These are phyloP conservation scores for Kurtzmaniella fragi DNA, from an alignment of 805 yeast species.

Conservation along the genomic window DNA sequence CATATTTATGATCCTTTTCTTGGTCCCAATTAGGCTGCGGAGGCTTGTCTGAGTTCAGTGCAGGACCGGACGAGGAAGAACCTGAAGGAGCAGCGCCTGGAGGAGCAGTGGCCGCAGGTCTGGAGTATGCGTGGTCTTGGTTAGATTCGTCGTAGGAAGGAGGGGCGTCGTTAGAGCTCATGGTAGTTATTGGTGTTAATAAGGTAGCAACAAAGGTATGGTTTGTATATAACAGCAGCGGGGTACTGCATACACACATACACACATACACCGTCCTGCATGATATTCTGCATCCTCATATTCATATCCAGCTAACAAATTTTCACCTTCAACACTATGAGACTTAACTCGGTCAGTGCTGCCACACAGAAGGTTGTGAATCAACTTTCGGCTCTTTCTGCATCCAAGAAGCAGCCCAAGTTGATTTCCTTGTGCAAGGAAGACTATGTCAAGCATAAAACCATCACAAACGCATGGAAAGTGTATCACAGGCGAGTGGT, in stretches of 20 bases:
- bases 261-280: too few relatives aligned
- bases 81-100: conserved; percentile 11
- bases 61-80: conserved; percentile 6
- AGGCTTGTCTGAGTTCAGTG: background rate
- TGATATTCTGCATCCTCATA: background rate
- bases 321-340: conserved; percentile 15
- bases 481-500: conserved; percentile 51
- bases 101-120: conserved; percentile 6
- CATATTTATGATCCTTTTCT: background rate
- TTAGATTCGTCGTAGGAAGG: conserved; percentile 1
- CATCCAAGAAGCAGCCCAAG: conserved; percentile 83
- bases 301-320: conserved; percentile 7
- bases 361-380: conserved; percentile 41
- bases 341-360: conserved; percentile 23
- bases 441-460: conserved; percentile 79
- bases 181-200: background rate
- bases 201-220: too few relatives aligned
- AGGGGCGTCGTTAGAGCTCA: background rate
- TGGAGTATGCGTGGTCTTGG: conserved; percentile 1
- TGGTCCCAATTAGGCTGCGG: conserved; percentile 1
- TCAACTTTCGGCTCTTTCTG: conserved; percentile 78
- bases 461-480: conserved; percentile 81
- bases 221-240: too few relatives aligned
- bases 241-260: background rate
- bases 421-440: conserved; percentile 70